Evolutionary conservation across 345 rosid genomes (phyloP), one percentile per base, ranked within the genome.

Genomic region (Arabis alpina): DNA sequence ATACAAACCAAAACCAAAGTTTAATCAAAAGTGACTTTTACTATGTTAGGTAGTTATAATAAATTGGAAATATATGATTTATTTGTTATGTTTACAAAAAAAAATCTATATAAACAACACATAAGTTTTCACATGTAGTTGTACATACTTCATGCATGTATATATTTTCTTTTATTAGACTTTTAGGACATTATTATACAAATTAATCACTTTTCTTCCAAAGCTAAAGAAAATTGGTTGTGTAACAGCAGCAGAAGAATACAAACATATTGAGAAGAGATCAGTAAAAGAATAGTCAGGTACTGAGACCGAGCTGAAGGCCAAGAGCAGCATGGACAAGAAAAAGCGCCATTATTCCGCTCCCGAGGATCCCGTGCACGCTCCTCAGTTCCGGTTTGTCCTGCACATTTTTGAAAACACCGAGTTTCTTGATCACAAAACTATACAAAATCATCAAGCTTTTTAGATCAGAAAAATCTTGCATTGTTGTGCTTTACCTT

Each of bases 311-410:
- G 4, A 91, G 91, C 81, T 88, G 92, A 76, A 94, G 89, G 41
- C 99, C 96, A 15, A 94, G 77, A 23, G 84, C 84, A 40, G 89
- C 84, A 78, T 89, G 97, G 75, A 93, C 34, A 39, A 91, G 85
- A 71, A 94, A 94, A 40, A 91, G 65, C 2, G 87, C 80, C 97
- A 89, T 94, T 71, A 94, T 94, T 53, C 97, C 95, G 12, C 99
- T 94, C 43, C 97, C 97, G 43, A 94, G 77, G 27, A 94, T 71
- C 72, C 96, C 96, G 59, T 94, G 97, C 41, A 86, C 93, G 57
- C 79, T 89, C 76, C 99, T 73, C 70, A 91, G 45, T 67, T 82
- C 93, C 0, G 99, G 97, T 37, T 91, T 93, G 10, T 84, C 91
- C 96, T 93, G 84, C 71, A 58, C 4, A 76, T 15, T n/a, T 55